Conservation (phyloP, 2,329 filamentous ascomycete species). For the Trichophyton verrucosum region DNA sequence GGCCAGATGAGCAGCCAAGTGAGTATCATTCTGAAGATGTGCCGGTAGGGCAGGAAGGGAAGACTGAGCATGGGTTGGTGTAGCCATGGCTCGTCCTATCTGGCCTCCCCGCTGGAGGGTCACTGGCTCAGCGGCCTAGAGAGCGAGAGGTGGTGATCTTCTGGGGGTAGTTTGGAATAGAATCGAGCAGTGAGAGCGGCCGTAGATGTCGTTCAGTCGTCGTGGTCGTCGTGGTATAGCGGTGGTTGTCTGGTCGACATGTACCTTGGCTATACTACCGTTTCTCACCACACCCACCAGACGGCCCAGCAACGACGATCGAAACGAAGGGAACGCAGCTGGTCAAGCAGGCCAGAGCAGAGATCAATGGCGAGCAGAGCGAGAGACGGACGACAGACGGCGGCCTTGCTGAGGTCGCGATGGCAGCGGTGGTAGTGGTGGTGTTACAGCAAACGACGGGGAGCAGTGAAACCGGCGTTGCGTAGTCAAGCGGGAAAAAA, state of each 20-base stretch:
- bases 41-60: slow-evolving; percentile 80
- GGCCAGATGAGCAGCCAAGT: slow-evolving; percentile 40
- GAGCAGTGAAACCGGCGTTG: background rate
- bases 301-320: background rate
- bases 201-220: background rate
- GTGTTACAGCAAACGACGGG: background rate
- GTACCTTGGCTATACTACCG: background rate
- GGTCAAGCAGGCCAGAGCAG: no score
- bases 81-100: slow-evolving; percentile 25
- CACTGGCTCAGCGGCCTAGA: background rate
- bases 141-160: background rate
- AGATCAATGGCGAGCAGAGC: background rate
- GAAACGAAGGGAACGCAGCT: background rate
- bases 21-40: slow-evolving; percentile 45
- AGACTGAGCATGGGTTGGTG: slow-evolving; percentile 58
- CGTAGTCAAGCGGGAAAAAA: background rate
- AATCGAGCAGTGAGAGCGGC: background rate
- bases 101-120: background rate
- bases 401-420: no score
- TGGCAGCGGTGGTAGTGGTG: background rate
- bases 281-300: background rate
- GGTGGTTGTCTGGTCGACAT: background rate
- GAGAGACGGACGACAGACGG: background rate
- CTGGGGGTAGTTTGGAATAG: background rate
- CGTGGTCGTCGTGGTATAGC: background rate